Evolutionary conservation across 2,329 filamentous ascomycete species (phyloP), one percentile per base, ranked within the genome.

Genomic region (Daldinia sp.): DNA sequence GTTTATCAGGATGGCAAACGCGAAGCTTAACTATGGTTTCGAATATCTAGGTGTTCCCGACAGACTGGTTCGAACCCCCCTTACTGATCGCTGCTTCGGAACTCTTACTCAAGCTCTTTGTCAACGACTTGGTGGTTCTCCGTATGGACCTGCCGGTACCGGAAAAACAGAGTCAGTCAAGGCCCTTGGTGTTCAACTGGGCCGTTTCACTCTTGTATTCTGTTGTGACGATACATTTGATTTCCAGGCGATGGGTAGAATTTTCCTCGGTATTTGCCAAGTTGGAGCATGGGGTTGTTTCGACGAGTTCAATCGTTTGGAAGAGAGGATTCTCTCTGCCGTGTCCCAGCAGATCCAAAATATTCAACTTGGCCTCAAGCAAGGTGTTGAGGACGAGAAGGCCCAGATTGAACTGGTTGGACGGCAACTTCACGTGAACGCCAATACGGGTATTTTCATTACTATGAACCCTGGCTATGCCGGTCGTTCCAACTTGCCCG

Each of bases 381-480:
- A 94, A 75, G 90, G 90, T 30, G 90, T 82, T 6, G 88, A 93
- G 57, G 92, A 97, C 71, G 87, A 90, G 5, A 93, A 92, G 75
- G 84, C 93, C 1, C 91, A 97, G 75, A 98, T 99, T 70, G 95
- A 99, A 76, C 83, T 99, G 17, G 91, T 98, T 55, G 94, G 94
- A 49, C 91, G 95, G 57, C 93, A 96, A 70, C 85, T 99, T 48
- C 87, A 85, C 66, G 95, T 99, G 69, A 96, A 97, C 73, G 84
- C 86, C 64, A 96, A 97, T 75, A 98, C 96, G 51, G 95, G 95
- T 71, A 95, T 99, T 76, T 99, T 99, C 82, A 99, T 99, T 77
- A 99, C 95, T 35, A 99, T 99, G 96, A 99, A 99, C 77, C 95
- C 95, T 77, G 95, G 95, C 53, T 99, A 99, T 79, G 95, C 95